These are phyloP conservation scores for Primulina eburnea DNA, from an alignment of 257 asterid genomes.

Conservation along the genomic window DNA sequence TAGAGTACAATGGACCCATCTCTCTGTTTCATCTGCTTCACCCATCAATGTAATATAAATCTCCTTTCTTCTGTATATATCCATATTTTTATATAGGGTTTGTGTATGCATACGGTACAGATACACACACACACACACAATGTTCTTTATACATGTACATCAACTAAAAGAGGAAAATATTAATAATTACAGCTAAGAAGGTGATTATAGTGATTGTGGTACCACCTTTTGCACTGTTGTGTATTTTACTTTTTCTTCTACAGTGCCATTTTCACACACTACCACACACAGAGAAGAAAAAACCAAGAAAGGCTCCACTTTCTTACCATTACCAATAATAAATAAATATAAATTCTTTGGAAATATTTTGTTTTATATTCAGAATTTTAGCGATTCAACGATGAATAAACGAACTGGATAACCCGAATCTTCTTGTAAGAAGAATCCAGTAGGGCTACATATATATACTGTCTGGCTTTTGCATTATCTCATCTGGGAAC, in stretches of 20 bases:
- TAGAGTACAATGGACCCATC: constrained; percentile 53
- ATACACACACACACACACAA: background rate
- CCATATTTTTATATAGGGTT: constrained; percentile 30
- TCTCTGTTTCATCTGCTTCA: constrained; percentile 21
- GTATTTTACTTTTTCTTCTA: background rate
- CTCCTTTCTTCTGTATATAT: constrained; percentile 5
- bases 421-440: background rate
- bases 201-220: background rate
- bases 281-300: background rate
- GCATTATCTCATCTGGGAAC: background rate
- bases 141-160: background rate
- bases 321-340: background rate
- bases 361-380: background rate
- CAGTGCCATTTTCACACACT: background rate
- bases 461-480: background rate
- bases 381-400: background rate
- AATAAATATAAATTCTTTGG: too few relatives aligned
- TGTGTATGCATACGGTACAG: constrained; percentile 16
- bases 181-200: background rate
- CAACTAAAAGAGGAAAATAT: constrained; percentile 26
- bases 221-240: background rate
- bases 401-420: too few relatives aligned
- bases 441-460: too few relatives aligned
- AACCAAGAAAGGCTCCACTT: background rate
- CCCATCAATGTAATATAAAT: constrained; percentile 16